These are phyloP conservation scores for Rhodotorula graminis DNA, from an alignment of 768 basidiomycete species.

Conservation along the genomic window DNA sequence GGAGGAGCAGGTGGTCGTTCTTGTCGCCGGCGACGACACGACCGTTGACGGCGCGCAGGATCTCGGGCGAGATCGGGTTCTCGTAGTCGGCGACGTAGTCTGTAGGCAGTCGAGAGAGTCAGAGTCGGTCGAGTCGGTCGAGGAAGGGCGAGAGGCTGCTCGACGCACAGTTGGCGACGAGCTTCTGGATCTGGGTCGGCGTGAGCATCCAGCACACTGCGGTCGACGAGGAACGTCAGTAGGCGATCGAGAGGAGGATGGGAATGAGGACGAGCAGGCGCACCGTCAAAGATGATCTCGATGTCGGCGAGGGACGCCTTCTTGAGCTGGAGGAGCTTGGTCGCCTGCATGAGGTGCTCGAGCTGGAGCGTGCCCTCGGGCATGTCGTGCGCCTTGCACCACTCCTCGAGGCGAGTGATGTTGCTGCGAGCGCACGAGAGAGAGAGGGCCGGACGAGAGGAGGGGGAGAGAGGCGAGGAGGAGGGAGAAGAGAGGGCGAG, in stretches of 20 bases:
- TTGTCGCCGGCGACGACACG: constrained; percentile 93
- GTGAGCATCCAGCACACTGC: constrained; percentile 96
- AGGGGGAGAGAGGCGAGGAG: constrained; percentile 12
- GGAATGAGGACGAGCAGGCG: neutral
- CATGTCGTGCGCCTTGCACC: constrained; percentile 99
- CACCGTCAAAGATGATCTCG: constrained; percentile 85
- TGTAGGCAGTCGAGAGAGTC: neutral
- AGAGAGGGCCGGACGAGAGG: too few species aligned
- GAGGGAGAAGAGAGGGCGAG: too few species aligned
- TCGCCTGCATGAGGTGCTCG: constrained; percentile 99
- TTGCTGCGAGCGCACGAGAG: constrained; percentile 26
- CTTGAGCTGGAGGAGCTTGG: constrained; percentile 93
- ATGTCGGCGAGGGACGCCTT: constrained; percentile 94
- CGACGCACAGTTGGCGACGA: constrained; percentile 64
- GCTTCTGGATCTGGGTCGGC: constrained; percentile 97
- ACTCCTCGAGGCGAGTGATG: constrained; percentile 73
- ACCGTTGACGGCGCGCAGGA: constrained; percentile 90
- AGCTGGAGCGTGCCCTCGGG: constrained; percentile 95
- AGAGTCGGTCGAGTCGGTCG: neutral
- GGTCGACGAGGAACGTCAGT: neutral
- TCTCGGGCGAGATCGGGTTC: constrained; percentile 97
- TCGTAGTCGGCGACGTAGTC: constrained; percentile 98
- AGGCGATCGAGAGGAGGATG: neutral
- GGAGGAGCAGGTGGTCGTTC: constrained; percentile 90
- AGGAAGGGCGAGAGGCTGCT: neutral